Evolutionary conservation across 2,329 filamentous ascomycete genomes (phyloP), one percentile per base, ranked within the genome.

Genomic region (Hawksworthiomyces lignivorus): DNA sequence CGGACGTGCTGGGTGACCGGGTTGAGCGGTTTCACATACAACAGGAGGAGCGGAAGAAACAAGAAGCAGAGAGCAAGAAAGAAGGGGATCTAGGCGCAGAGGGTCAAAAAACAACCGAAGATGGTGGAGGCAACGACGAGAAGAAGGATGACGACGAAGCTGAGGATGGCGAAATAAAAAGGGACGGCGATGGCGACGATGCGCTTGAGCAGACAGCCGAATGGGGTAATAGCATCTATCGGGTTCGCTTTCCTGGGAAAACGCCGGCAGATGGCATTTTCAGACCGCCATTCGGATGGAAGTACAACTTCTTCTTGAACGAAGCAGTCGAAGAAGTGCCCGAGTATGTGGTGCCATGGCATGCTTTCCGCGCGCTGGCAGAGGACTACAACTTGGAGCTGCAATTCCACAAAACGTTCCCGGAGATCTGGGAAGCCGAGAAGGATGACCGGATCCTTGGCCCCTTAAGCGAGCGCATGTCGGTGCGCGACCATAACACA

Each of bases 291-390:
- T 97, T 88, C 58, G 92, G 90, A 37, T 97, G 92, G 89, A 95
- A 92, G 62, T 98, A 98, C 67, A 94, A 80, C 57, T 98, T 95
- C 69, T 94, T 88, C 62, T 79, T 98, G 43, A 82, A 92, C 55
- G 92, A 98, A 64, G 92, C 92, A 0, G 92, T 98, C 17, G 90
- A 97, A 60, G 86, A 89, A 57, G 87, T 95, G 7, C 90, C 92
- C 3, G 92, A 98, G 66, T 98, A 95, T 59, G 90, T 98, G 2
- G 92, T 98, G 1, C 92, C 92, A 0, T 98, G 92, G 90, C 89
- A 95, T 60, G 89, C 88, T 1, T 97, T 98, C 68, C 86, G 92
- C 64, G 89, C 87, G 20, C 69, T 97, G 54, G 92, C 92, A 15
- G 89, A 96, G 59, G 89, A 97, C 58, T 98, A 90, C 70, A 96